Base-by-base conservation (phyloP, 2,329 filamentous ascomycete genomes). In the Venturia aucupariae region DNA sequence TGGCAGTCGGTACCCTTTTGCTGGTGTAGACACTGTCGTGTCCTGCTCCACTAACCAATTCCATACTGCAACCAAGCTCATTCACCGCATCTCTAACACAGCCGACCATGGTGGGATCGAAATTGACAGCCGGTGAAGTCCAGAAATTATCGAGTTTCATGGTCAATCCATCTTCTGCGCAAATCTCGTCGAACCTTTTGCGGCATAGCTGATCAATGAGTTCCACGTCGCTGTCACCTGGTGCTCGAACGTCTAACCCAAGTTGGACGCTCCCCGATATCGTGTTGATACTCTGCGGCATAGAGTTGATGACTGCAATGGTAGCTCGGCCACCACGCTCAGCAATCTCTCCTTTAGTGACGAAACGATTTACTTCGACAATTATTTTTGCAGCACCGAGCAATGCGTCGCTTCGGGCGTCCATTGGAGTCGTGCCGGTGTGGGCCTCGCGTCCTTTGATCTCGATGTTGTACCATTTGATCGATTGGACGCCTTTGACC, bases 21-120 rank as follows among this genome's bases (percentile, higher is more conserved):
- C 81, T 85, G 6, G 85, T 81, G 66, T 85, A 84, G 7, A 87
- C 84, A 68, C 82, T 86, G 68, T 77, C 79, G 44, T 78, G 78
- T 1, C 78, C 78, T 2, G 65, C 65, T 15, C 65, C 65, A 46
- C 65, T 66, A 3, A 61, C 59, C 65, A 66, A 24, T 11, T 65
- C 64, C 42, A 48, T 35, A 17, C 24, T 30, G n/a, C 54, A 35
- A 35, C 54, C 63, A 17, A 32, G 24, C 22, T 64, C 55, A 19
- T 63, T 46, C 1, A 32, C n/a, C 1, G 59, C 42, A 8, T 61
- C 38, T n/a, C 54, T 38, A 17, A 64, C 63, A 35, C 42, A 42
- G 22, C 42, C 55, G 8, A 64, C 54, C 44, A 51, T 57, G 11
- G 30, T 41, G 15, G 63, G 54, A n/a, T 64, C 30, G 27, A 64